phyloP scores from a whole-genome alignment of 208 protist species.

The Crithidia brevicula region DNA sequence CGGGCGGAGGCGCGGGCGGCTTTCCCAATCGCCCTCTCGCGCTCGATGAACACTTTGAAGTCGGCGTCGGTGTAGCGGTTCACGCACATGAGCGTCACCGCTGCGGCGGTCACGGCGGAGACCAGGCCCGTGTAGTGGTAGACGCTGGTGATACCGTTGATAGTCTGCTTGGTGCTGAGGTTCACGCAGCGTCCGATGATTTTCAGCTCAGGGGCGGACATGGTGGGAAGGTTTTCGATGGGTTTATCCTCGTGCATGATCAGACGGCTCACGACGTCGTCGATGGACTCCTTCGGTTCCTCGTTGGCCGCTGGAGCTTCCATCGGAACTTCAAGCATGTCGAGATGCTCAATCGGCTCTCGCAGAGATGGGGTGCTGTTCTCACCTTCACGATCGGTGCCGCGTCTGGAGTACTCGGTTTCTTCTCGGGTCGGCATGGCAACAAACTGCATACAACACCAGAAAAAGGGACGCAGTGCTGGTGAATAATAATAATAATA shows the following conservation, averaged over 20 bases:
- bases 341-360: background rate
- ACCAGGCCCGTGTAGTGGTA: constrained; percentile 75
- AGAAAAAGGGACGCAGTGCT: too few relatives aligned
- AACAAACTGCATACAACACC: background rate
- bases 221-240: constrained; percentile 58
- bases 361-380: background rate
- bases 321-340: background rate
- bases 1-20: background rate
- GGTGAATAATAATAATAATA: too few relatives aligned
- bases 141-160: constrained; percentile 31
- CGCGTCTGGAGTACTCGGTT: background rate
- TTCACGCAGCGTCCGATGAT: constrained; percentile 69
- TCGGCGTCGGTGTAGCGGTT: constrained; percentile 59
- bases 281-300: constrained; percentile 16
- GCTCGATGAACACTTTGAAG: constrained; percentile 34
- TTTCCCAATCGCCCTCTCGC: background rate
- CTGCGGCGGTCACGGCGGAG: constrained; percentile 57
- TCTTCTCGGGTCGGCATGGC: constrained; percentile 7
- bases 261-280: constrained; percentile 25
- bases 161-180: constrained; percentile 43
- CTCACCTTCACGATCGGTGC: too few relatives aligned
- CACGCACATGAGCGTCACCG: constrained; percentile 64
- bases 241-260: constrained; percentile 53
- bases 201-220: constrained; percentile 55
- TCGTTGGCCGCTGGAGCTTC: background rate